Conservation (phyloP, 2,329 filamentous ascomycete genomes). For the Colletotrichum godetiae region DNA sequence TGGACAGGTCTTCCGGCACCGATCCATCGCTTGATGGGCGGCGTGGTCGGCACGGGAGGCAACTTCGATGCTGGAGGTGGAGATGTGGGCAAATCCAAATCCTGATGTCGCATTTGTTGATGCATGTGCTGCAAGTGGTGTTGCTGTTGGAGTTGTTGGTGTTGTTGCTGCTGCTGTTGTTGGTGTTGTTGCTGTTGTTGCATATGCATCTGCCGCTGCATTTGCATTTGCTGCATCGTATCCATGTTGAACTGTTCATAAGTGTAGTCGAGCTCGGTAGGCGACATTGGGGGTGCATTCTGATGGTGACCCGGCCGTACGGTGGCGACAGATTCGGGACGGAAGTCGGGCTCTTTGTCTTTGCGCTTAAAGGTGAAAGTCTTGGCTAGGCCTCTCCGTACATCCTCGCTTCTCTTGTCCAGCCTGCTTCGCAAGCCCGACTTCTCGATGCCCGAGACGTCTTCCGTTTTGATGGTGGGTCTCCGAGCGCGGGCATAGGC, state of each 20-base stretch:
- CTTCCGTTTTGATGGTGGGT: constrained; percentile 58
- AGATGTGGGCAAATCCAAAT: constrained; percentile 31
- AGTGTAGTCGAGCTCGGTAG: constrained; percentile 33
- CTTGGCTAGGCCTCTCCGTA: constrained; percentile 64
- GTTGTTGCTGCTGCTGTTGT: constrained; percentile 26
- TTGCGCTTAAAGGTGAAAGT: constrained; percentile 63
- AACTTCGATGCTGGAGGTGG: constrained; percentile 39
- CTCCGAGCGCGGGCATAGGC: constrained; percentile 56
- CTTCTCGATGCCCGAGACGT: constrained; percentile 65
- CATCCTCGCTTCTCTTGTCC: constrained; percentile 67
- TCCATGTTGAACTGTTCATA: constrained; percentile 35
- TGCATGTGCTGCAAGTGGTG: constrained; percentile 27
- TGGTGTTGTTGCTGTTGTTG: constrained; percentile 16
- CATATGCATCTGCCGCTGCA: constrained; percentile 25
- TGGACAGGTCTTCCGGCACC: constrained; percentile 60
- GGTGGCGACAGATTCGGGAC: constrained; percentile 52
- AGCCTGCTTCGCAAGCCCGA: constrained; percentile 63
- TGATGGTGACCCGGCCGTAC: constrained; percentile 42
- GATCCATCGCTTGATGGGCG: constrained; percentile 64
- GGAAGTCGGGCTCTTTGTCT: constrained; percentile 53
- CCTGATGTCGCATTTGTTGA: constrained; percentile 22
- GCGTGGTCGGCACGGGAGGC: constrained; percentile 42
- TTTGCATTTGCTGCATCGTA: constrained; percentile 27
- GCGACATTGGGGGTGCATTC: constrained; percentile 1
- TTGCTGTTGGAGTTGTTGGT: constrained; percentile 2